Evolutionary conservation across 2,329 filamentous ascomycete genomes (phyloP), one percentile per base, ranked within the genome.

Genomic region (Blumeria graminis): DNA sequence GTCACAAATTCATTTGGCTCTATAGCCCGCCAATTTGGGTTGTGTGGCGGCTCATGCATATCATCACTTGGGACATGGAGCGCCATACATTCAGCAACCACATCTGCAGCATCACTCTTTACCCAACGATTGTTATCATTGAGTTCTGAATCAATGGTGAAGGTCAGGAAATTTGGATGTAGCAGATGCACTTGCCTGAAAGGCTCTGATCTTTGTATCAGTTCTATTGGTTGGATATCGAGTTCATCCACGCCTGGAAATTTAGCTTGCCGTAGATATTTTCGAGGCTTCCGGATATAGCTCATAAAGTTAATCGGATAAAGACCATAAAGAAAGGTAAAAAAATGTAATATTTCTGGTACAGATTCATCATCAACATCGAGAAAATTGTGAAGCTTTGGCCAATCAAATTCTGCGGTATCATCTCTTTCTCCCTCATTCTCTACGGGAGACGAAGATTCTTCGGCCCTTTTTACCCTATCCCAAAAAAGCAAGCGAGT

Each of bases 231-330:
- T 62, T 90, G 82, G 2, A 90, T 75, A 63, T 89, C 84, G 46
- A 90, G 76, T 56, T 86, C 82, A 60, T 88, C 82, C 1, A 80
- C 76, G 53, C 81, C 78, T 4, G 77, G 74, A 35, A 80, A 82
- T 60, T 86, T 78, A 43, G 82, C 78, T 63, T 84, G 81, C 51
- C 86, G 81, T 9, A 92, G 71, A 64, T 84, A 90, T 60, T 82
- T 78, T 61, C 87, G 80, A 3, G 86, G 85, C 64, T 90, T 90
- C 57, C 85, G 77, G 59, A 92, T 83, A 65, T 90, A 92, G 67
- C 82, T 83, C 77, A 87, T 84, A 62, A 92, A 87, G 65, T 90
- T 90, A 64, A 90, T 77, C 1, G 86, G 86, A 60, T 90, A 92
- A 4, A 92, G 70, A 0, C 86, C 86, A 62, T 92, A 92, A 0